Evolutionary conservation across 1,139 yeast species (phyloP), one percentile per base, ranked within the genome.

Genomic region (Dujonia santamariae): DNA sequence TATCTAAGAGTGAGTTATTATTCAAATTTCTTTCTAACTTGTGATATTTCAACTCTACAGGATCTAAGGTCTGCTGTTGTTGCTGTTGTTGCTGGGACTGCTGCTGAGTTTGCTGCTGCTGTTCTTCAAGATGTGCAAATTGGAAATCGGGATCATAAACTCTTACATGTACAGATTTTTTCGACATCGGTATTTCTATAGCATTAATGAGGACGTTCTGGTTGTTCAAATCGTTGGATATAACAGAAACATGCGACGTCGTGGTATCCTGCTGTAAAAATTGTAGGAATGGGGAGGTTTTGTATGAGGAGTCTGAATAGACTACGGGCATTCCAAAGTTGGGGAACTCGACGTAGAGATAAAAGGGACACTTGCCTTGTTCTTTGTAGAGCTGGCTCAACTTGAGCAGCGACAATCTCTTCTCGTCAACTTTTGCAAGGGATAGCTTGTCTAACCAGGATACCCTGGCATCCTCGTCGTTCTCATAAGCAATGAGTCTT

Each of bases 31-130:
- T 80, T 44, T 88, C 95, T 33, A 92, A 59, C 41, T 83, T 78
- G 44, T 95, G 78, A 52, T 84, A 87, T 53, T 92, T 94, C 42
- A 80, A 73, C 52, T 92, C 98, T 14, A 92, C 81, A 1, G 96
- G 96, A 48, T 88, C 95, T 30, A 62, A 47, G 34, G 56, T 51
- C 28, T 19, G 11, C 30, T 30, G 7, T 44, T 42, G 37, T 43
- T 34, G 19, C 40, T 43, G 14, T 38, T 39, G 35, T 40, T 44
- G 33, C 36, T 43, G 34, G 28, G 46, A 39, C 14, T 32, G 20
- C 35, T 17, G 18, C 28, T 28, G 31, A 31, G 33, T 13, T 28
- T 31, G 18, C 19, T 30, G 23, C 21, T 28, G 26, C 29, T 28
- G 38, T 17, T n/a, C 14, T 19, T 11, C 22, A 4, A 13, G 39